phyloP scores from a whole-genome alignment of 2,329 filamentous ascomycete genomes.

The Lachnellula hyalina region DNA sequence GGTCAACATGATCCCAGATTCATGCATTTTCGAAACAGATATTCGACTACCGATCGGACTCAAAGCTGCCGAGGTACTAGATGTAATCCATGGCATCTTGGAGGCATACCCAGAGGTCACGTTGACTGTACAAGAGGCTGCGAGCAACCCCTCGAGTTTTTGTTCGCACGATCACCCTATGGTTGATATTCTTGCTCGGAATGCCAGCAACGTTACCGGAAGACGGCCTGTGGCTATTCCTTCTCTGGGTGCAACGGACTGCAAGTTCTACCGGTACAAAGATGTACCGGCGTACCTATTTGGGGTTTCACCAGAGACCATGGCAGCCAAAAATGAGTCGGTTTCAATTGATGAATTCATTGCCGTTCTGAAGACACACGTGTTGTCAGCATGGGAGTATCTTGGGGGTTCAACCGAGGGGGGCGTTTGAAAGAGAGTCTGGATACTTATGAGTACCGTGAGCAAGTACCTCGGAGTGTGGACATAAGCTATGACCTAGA shows the following conservation, averaged over 20 bases:
- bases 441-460: too few relatives aligned
- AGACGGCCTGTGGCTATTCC: conserved; percentile 32
- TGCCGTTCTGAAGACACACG: conserved; percentile 29
- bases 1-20: conserved; percentile 38
- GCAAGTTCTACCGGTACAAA: conserved; percentile 36
- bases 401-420: conserved; percentile 6
- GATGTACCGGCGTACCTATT: conserved; percentile 35
- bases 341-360: conserved; percentile 29
- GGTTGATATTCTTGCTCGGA: conserved; percentile 25
- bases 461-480: too few relatives aligned
- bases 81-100: conserved; percentile 27
- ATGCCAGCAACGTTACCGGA: conserved; percentile 26
- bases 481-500: too few relatives aligned
- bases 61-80: conserved; percentile 25
- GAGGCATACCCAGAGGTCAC: conserved; percentile 27
- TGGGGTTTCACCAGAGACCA: conserved; percentile 23
- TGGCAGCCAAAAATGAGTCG: conserved; percentile 29
- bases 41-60: conserved; percentile 38
- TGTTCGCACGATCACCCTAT: conserved; percentile 33
- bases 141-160: conserved; percentile 32
- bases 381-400: conserved; percentile 30
- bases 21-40: conserved; percentile 36
- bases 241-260: conserved; percentile 37
- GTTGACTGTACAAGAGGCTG: conserved; percentile 31
- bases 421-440: background rate